phyloP scores from a whole-genome alignment of 169 alveolate species.

The Cyclospora cayetanensis region DNA sequence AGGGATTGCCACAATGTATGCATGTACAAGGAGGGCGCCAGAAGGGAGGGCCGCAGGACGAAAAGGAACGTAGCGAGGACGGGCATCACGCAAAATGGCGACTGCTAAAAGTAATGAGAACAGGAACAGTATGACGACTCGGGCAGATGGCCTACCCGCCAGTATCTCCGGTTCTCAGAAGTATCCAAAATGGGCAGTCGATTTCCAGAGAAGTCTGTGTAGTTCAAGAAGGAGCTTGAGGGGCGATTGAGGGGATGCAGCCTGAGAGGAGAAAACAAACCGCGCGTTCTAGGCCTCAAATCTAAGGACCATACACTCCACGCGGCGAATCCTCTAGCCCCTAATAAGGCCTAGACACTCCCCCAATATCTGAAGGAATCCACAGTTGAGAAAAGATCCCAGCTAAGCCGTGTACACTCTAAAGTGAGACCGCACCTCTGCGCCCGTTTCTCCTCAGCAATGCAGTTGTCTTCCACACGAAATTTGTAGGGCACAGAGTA shows the following conservation, averaged over 20 bases:
- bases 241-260: not conserved
- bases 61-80: not conserved
- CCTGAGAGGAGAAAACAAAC: no score
- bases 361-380: no score
- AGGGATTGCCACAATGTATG: not conserved
- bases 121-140: not conserved
- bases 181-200: constrained; percentile 88
- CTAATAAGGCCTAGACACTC: not conserved
- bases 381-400: no score
- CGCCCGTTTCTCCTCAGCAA: not conserved
- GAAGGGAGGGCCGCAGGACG: not conserved
- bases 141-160: constrained; percentile 76
- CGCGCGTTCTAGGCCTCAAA: no score
- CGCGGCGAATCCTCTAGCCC: not conserved
- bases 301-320: no score
- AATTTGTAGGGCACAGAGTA: not conserved
- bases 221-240: not conserved
- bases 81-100: not conserved
- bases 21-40: not conserved
- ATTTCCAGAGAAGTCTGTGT: constrained; percentile 64
- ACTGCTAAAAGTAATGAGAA: not conserved
- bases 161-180: constrained; percentile 79
- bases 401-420: no score
- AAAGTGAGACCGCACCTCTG: not conserved
- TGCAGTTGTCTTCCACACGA: not conserved